Evolutionary conservation across 371 early-diverging fungal species (phyloP), one percentile per base, ranked within the genome.

Genomic region (Rhizopus microsporus): DNA sequence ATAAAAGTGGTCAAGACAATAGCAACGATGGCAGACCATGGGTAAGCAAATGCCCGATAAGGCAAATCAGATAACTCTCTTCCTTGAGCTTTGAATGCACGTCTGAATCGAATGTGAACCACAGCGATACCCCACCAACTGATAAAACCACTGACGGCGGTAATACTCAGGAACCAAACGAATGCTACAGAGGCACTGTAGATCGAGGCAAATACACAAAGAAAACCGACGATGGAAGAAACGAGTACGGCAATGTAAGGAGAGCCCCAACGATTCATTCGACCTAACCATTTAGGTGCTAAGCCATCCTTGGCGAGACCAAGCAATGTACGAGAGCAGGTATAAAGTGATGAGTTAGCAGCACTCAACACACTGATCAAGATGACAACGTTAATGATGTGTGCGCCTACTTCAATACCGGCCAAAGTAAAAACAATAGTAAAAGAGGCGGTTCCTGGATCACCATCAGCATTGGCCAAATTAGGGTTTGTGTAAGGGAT

Each of bases 21-120:
- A 3, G 87, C 76, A 57, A 78, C 67, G 30, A 85, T 63, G 15
- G 82, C 80, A 33, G 84, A 81, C 56, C 70, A 84, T 4, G 94
- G 94, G 67, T 85, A 91, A 16, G 72, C 72, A 55, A 83, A 81
- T 0, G 92, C 81, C 15, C 56, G 59, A 68, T 87, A 95, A 0
- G 93, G 93, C 43, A 95, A 69, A 29, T 88, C 89, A 0, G 72
- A 56, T 44, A 90, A 59, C 31, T 63, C 60, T 50, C 80, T 80
- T 15, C 88, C 90, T 63, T 95, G 95, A 1, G 78, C 76, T n/a
- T 70, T 65, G 58, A 82, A 89, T 16, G 92, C 93, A 7, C 71
- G 78, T 31, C 94, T 89, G 83, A 95, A 95, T 6, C 94, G 89
- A 60, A 88, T 70, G 61, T 94, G 93, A 29, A 85, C 82, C 57